These are phyloP conservation scores for Trichoderma asperelloides DNA, from an alignment of 495 filamentous ascomycete genomes.

Conservation along the genomic window DNA sequence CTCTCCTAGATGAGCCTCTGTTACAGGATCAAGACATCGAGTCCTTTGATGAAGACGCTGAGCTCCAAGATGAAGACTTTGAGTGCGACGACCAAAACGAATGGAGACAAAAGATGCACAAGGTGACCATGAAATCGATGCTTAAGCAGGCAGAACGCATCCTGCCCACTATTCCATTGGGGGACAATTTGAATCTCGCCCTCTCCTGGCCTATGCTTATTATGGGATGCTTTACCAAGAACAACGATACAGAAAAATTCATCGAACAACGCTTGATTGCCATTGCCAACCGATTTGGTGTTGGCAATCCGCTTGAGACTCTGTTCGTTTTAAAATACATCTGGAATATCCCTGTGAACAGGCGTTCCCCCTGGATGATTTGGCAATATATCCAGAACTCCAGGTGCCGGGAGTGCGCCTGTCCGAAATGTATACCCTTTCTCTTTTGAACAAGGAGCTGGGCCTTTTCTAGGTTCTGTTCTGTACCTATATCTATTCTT, in stretches of 20 bases:
- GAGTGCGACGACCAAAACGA: neutral
- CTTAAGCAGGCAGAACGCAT: neutral
- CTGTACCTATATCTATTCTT: no score
- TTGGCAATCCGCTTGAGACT: neutral
- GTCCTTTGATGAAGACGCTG: neutral
- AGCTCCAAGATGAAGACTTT: neutral
- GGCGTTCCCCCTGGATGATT: neutral
- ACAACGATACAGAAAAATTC: neutral
- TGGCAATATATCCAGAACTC: neutral
- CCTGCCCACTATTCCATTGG: neutral
- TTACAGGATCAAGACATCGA: neutral
- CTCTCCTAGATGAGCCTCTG: neutral
- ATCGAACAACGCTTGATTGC: neutral
- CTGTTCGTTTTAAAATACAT: neutral
- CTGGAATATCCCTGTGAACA: neutral
- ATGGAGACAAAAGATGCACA: neutral
- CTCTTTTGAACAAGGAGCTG: no score
- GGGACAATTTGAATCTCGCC: neutral
- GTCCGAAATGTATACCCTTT: neutral
- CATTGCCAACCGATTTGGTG: neutral
- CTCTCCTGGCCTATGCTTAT: neutral
- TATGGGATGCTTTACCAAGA: neutral
- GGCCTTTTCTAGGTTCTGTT: no score
- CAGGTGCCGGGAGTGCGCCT: neutral
- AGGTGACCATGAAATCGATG: neutral